Evolutionary conservation across 345 rosid species (phyloP), one percentile per base, ranked within the genome.

Genomic region (Murraya koenigii): DNA sequence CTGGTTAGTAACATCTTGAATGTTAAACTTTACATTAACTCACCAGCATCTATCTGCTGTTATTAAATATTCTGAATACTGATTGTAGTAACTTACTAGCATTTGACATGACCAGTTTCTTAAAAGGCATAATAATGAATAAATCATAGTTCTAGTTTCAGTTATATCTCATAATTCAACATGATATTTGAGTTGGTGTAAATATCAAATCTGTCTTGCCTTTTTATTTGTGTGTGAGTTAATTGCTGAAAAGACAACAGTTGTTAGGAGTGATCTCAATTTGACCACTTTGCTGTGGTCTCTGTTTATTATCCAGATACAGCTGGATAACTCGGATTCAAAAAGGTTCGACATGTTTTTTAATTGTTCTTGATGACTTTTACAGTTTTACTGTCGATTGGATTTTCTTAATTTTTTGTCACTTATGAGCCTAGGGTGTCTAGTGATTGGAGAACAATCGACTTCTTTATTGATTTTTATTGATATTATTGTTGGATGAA

Each of bases 1-100:
- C 97, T 80, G 98, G 98, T 94, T 72, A n/a, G 94, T 85, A 74
- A 77, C 52, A 44, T 41, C 55, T 78, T 2, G 17, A 1, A 11
- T 33, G 9, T 30, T 5, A 52, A 75, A 47, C 13, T 47, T 33
- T 59, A 62, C 28, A 30, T 30, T n/a, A 32, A 5, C 25, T 22
- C 23, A 28, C 33, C 26, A 7, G 47, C 32, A 32, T 47, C 33
- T 25, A 47, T 67, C 28, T 52, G 20, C 26, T 47, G 10, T 30
- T 23, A 68, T 71, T 30, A 5, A 30, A 52, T 65, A 19, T 58
- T 33, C 38, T 35, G 39, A 30, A 32, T 59, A 28, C 35, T 49
- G 13, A 15, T 59, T 47, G 17, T 19, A 47, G 11, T 7, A 22
- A 68, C 36, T 69, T 32, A 62, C 56, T 32, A 55, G 63, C 30